These are phyloP conservation scores for Akanthomyces muscarius DNA, from an alignment of 2,329 filamentous ascomycete genomes.

Conservation along the genomic window DNA sequence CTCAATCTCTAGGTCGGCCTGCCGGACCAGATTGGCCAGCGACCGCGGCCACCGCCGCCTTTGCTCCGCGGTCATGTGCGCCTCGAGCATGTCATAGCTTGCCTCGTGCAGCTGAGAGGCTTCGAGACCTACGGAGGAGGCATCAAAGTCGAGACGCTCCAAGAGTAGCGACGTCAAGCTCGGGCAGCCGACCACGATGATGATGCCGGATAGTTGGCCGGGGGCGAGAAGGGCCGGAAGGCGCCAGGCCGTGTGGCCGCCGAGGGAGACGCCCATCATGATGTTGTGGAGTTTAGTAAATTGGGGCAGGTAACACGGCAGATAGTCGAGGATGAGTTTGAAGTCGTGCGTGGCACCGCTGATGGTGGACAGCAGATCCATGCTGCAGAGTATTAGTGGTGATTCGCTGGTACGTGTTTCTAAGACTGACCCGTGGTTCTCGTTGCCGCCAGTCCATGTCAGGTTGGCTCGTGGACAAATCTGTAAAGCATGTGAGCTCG, in stretches of 20 bases:
- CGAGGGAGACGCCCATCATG: constrained; percentile 13
- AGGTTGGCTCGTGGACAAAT: background rate
- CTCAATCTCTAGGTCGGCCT: background rate
- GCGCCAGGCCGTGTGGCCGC: constrained; percentile 14
- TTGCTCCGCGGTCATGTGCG: constrained; percentile 3
- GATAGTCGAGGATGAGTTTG: constrained; percentile 7
- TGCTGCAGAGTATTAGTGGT: background rate
- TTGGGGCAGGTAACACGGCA: constrained; percentile 8
- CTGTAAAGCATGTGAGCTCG: background rate
- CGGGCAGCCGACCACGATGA: constrained; percentile 10
- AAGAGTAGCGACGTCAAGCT: constrained; percentile 9
- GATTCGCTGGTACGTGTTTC: background rate
- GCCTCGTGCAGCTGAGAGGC: background rate
- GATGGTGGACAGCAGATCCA: constrained; percentile 6
- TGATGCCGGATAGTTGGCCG: background rate
- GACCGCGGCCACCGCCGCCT: constrained; percentile 5
- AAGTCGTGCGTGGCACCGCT: background rate
- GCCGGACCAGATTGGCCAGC: background rate
- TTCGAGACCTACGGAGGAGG: constrained; percentile 17
- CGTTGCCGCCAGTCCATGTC: constrained; percentile 4
- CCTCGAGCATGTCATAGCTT: background rate
- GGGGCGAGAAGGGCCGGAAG: background rate
- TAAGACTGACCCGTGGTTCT: constrained; percentile 7
- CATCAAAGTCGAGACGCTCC: constrained; percentile 14
- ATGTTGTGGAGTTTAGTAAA: constrained; percentile 4